Evolutionary conservation across 306 rosid genomes (phyloP).

Genomic region (Castanea sativa): DNA sequence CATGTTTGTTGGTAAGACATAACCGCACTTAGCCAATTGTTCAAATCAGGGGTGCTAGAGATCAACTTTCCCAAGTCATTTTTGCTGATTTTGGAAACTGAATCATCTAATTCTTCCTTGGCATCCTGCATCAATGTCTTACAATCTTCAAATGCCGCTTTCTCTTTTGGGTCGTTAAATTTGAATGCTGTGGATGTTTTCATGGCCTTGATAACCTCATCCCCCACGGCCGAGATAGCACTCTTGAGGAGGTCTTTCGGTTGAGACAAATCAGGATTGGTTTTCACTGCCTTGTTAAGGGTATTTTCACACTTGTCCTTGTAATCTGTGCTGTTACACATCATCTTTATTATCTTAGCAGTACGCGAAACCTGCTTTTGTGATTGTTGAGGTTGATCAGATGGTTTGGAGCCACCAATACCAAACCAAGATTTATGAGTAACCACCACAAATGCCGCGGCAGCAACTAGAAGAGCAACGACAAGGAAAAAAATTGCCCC

Average conservation of each 20-base stretch:
- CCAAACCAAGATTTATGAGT: background rate
- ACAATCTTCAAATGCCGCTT: slow-evolving; percentile 74
- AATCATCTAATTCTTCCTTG: slow-evolving; percentile 41
- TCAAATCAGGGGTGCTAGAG: slow-evolving; percentile 36
- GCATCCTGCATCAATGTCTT: slow-evolving; percentile 47
- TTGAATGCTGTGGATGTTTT: slow-evolving; percentile 17
- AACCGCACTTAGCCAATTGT: slow-evolving; percentile 85
- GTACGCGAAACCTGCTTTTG: background rate
- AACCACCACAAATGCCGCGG: slow-evolving; percentile 24
- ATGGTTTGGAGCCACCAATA: background rate
- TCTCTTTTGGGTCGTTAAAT: slow-evolving; percentile 36
- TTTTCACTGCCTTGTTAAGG: slow-evolving; percentile 20
- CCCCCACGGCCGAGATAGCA: slow-evolving; percentile 36
- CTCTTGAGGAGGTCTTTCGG: slow-evolving; percentile 59
- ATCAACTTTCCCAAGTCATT: slow-evolving; percentile 16
- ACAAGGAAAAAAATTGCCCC: slow-evolving; percentile 34
- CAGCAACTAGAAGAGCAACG: slow-evolving; percentile 36
- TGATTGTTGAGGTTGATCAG: background rate
- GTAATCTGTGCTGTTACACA: slow-evolving; percentile 55
- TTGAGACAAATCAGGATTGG: slow-evolving; percentile 7
- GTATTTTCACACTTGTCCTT: slow-evolving; percentile 50
- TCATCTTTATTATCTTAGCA: slow-evolving; percentile 29
- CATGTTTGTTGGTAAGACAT: slow-evolving; percentile 73
- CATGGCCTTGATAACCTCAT: slow-evolving; percentile 45
- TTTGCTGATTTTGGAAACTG: slow-evolving; percentile 14